A percentile compares a stretch with the other conserved stretches of the same genome.
phyloP scores from a whole-genome alignment of 2,329 filamentous ascomycete species.

The Xylaria sp. region DNA sequence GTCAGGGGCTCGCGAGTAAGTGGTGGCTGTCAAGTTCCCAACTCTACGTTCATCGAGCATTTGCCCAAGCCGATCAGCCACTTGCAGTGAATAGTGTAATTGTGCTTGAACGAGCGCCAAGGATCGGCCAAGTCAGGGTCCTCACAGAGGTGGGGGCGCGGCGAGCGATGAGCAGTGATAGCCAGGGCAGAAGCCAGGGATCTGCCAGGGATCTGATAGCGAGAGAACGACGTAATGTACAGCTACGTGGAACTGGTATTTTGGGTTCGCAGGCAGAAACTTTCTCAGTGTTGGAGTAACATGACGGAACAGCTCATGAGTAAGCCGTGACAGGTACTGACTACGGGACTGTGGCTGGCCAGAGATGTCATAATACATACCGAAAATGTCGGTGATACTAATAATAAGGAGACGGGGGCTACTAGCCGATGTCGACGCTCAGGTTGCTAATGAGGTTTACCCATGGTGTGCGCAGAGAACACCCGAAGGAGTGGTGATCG shows the following conservation, averaged over 20 bases:
- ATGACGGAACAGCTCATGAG: too few relatives aligned
- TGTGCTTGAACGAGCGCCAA: not conserved
- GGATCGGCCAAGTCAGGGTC: slow-evolving; percentile 17
- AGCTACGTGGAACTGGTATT: not conserved
- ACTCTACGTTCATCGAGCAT: slow-evolving; percentile 3
- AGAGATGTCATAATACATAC: not conserved
- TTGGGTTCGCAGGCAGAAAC: slow-evolving; percentile 6
- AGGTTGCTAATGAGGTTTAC: slow-evolving; percentile 22
- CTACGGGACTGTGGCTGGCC: not conserved
- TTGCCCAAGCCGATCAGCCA: not conserved
- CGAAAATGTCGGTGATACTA: not conserved
- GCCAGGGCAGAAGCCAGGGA: not conserved
- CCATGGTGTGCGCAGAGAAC: slow-evolving; percentile 12
- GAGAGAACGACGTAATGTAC: not conserved
- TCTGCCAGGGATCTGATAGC: slow-evolving; percentile 3
- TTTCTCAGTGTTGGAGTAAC: slow-evolving; percentile 2
- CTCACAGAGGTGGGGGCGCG: not conserved
- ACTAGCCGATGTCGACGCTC: not conserved
- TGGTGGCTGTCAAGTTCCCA: not conserved
- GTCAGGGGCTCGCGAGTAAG: not conserved
- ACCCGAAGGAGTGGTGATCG: slow-evolving; percentile 29
- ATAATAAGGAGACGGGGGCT: not conserved
- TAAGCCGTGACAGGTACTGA: too few relatives aligned
- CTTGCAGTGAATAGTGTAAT: slow-evolving; percentile 5
- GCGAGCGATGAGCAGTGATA: slow-evolving; percentile 11